Evolutionary conservation across 2,329 filamentous ascomycete species (phyloP), one percentile per base, ranked within the genome.

Genomic region (Ambrosiella beaveri): DNA sequence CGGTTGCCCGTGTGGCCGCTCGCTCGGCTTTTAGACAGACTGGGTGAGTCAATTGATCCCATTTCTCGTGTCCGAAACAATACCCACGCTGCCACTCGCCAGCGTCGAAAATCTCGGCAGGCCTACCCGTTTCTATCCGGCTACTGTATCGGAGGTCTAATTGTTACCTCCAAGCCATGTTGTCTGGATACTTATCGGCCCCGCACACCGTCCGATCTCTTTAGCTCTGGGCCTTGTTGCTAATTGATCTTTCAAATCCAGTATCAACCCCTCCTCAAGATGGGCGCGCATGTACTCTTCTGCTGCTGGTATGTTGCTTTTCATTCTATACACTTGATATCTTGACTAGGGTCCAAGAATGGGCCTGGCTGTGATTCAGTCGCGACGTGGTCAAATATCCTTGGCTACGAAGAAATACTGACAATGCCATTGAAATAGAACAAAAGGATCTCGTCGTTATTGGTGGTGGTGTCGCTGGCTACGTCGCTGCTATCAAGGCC

Each of bases 401-500:
- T 12, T 54, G 36, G 41, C 47, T 51, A 36, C 11, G 13, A 39
- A 40, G 8, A 11, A n/a, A 71, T 70, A 71, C 62, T 69, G 71
- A 61, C 56, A 35, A 12, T 19, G 27, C 36, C 37, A 36, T 57
- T 40, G 19, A n/a, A 54, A 37, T 53, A 88, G 88, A 90, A 72
- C 88, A 96, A 72, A 94, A 95, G 73, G 93, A 98, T 72, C 79
- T 98, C 58, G 85, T 98, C 68, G 90, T 98, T 73, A 95, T 98
- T 68, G 93, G 93, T 68, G 93, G 93, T 71, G 93, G 93, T 75
- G 93, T 97, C 68, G 93, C 91, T 66, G 93, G 93, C 69, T 98
- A 98, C 75, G 93, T 98, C 67, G 91, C 93, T 64, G 93, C 93
- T 67, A 98, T 98, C 78, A 98, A 97, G 77, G 93, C 93, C 67